Conservation (phyloP, 2,329 filamentous ascomycete genomes). For the Fusarium hainanense region DNA sequence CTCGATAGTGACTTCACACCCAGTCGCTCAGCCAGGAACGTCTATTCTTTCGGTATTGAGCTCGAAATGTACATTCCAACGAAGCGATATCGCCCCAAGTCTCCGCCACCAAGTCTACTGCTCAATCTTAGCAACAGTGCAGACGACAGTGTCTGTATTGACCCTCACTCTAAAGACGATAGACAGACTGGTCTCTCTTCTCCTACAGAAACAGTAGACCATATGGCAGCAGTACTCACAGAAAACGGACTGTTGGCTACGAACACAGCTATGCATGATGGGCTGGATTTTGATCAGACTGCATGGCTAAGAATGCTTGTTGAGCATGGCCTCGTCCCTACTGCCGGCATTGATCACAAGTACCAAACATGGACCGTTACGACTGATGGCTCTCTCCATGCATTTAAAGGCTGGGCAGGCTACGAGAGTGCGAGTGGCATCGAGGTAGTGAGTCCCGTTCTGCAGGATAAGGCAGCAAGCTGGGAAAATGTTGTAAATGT, state of each 20-base stretch:
- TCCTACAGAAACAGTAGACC: background rate
- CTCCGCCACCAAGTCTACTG: background rate
- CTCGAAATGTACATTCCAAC: constrained; percentile 30
- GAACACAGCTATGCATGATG: background rate
- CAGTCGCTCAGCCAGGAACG: background rate
- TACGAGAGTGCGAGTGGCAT: constrained; percentile 14
- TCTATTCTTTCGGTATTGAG: constrained; percentile 39
- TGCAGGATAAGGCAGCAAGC: constrained; percentile 16
- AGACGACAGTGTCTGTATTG: background rate
- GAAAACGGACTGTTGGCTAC: background rate
- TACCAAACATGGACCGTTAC: constrained; percentile 31
- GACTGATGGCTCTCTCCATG: constrained; percentile 2
- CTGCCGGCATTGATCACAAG: background rate
- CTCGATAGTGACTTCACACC: background rate
- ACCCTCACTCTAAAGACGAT: constrained; percentile 16
- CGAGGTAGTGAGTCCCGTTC: constrained; percentile 29
- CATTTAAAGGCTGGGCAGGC: background rate
- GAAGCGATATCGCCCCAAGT: background rate
- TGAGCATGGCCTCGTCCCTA: background rate
- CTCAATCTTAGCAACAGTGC: background rate
- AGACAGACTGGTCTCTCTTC: background rate
- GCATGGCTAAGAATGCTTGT: constrained; percentile 12
- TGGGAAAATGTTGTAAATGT: constrained; percentile 35
- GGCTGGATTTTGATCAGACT: background rate
- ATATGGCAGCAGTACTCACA: background rate